Base-by-base conservation (phyloP, 495 filamentous ascomycete species). In the Penicillium ochrochloron region DNA sequence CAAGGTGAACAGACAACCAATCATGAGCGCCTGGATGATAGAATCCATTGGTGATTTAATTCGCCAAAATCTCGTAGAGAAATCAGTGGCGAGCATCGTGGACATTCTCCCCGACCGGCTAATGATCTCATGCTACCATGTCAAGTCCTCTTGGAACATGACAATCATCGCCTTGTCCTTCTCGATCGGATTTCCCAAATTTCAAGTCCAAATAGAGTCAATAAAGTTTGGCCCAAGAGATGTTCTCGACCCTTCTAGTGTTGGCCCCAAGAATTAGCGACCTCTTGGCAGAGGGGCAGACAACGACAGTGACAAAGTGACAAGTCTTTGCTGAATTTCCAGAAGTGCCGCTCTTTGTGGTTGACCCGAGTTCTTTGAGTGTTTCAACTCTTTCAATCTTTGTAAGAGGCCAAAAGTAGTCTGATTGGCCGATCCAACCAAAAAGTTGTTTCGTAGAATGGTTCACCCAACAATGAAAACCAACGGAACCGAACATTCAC, bases 401-500 rank as follows among this genome's bases (percentile, higher is more conserved):
- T 46, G 7, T 17, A 23, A 21, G 17, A 23, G 21, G n/a, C 21
- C 2, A 33, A 17, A 17, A 54, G 64, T 51, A 62, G 46, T 63
- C 15, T 60, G 61, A 67, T 67, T 67, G 65, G 61, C 12, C n/a
- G 48, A 62, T 37, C 48, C 54, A 41, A 31, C 27, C 31, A 29
- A 21, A 23, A 12, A 17, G 5, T 17, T 56, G 17, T 11, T 29
- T 21, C 4, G 15, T 7, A 14, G 31, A 56, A 42, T 27, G 62
- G 62, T 53, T 59, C 55, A 48, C 14, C 48, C 56, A 59, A 23
- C 14, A 6, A 44, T 42, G 17, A 15, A 34, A 1, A 7, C 17
- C 10, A 19, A 8, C 14, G 6, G 57, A n/a, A 48, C 42, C 57
- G 21, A 44, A 42, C 37, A 17, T 15, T 42, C 23, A 8, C 31